Evolutionary conservation across 2,329 filamentous ascomycete genomes (phyloP).

Genomic region (Fusarium nanum): DNA sequence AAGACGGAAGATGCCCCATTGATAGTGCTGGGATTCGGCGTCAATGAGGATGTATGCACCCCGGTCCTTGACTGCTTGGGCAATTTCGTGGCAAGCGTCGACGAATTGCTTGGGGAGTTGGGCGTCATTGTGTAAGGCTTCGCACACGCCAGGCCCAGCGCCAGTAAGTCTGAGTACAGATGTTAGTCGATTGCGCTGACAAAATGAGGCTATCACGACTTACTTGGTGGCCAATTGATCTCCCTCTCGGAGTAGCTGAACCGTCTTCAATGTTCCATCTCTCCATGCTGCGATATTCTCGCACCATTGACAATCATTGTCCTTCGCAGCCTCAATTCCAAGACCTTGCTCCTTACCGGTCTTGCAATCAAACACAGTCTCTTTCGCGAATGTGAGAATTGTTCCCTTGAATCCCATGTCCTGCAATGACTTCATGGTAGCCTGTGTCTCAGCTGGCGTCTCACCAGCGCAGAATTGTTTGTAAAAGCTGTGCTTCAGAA

Average conservation of each 20-base stretch:
- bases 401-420: slow-evolving; percentile 65
- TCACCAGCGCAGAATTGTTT: slow-evolving; percentile 69
- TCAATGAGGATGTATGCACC: slow-evolving; percentile 59
- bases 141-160: slow-evolving; percentile 54
- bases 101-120: slow-evolving; percentile 56
- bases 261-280: slow-evolving; percentile 49
- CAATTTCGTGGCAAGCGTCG: slow-evolving; percentile 56
- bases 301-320: slow-evolving; percentile 54
- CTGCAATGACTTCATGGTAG: slow-evolving; percentile 57
- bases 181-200: not conserved
- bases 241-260: slow-evolving; percentile 49
- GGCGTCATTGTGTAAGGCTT: slow-evolving; percentile 51
- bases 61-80: slow-evolving; percentile 52
- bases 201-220: slow-evolving; percentile 1
- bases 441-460: slow-evolving; percentile 58
- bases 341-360: slow-evolving; percentile 41
- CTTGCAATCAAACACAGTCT: slow-evolving; percentile 56
- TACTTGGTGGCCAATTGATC: slow-evolving; percentile 56
- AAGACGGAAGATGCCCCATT: slow-evolving; percentile 52
- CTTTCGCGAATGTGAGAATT: slow-evolving; percentile 66
- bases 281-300: slow-evolving; percentile 54
- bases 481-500: slow-evolving; percentile 64
- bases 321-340: slow-evolving; percentile 51
- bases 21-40: slow-evolving; percentile 60
- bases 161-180: slow-evolving; percentile 52